A percentile compares a stretch with the other conserved stretches of the same genome.
Conservation (phyloP, 208 protist species). For the Leishmania martiniquensis region DNA sequence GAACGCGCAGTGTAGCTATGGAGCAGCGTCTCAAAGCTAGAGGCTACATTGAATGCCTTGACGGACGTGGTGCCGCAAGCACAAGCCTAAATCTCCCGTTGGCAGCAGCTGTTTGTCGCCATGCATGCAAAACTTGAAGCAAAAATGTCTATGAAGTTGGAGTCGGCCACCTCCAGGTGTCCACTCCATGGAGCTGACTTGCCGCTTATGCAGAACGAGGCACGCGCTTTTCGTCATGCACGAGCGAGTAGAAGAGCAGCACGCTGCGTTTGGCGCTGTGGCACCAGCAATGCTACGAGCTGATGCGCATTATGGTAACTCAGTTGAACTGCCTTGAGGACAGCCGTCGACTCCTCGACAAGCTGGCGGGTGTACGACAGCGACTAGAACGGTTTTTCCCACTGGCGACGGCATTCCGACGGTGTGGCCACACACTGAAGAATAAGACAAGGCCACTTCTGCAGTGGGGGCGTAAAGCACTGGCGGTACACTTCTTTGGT, state of each 20-base stretch:
- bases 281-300: constrained; percentile 25
- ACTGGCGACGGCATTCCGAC: not conserved
- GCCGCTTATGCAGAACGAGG: constrained; percentile 29
- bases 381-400: not conserved
- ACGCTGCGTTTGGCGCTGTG: constrained; percentile 26
- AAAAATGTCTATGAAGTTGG: not conserved
- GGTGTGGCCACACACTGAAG: not conserved
- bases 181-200: not conserved
- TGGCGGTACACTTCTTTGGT: not conserved
- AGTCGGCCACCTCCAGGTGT: not conserved
- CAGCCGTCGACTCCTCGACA: constrained; percentile 10
- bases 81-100: constrained; percentile 6
- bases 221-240: constrained; percentile 32
- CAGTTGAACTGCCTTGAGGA: constrained; percentile 30
- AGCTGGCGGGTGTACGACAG: constrained; percentile 11
- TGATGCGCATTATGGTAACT: constrained; percentile 34
- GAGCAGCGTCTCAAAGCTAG: constrained; percentile 38
- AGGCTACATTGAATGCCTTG: constrained; percentile 46
- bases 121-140: constrained; percentile 8
- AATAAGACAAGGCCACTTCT: not conserved
- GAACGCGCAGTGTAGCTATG: constrained; percentile 20
- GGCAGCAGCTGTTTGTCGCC: constrained; percentile 1
- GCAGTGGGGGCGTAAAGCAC: not conserved
- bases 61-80: constrained; percentile 39
- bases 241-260: constrained; percentile 38